phyloP scores from a whole-genome alignment of 306 rosid genomes.

The Sindora glabra region DNA sequence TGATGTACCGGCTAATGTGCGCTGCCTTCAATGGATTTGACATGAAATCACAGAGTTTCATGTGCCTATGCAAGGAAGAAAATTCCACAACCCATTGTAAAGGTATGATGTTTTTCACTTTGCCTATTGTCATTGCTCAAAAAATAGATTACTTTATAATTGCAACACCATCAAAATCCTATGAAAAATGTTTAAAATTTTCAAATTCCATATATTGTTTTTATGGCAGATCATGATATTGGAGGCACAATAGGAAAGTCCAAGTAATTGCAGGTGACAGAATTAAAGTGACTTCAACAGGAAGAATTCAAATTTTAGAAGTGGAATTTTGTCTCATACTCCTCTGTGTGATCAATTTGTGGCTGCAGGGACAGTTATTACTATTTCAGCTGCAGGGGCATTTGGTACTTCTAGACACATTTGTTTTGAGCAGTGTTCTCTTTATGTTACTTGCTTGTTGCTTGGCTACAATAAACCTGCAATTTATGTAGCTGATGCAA shows the following conservation, averaged over 20 bases:
- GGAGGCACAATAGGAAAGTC: conserved; percentile 36
- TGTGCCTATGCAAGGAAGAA: conserved; percentile 62
- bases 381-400: too few species aligned
- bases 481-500: too few species aligned
- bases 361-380: conserved; percentile 63
- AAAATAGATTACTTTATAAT: too few species aligned
- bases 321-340: background rate
- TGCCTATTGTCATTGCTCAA: too few species aligned
- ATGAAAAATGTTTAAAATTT: background rate
- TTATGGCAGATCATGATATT: conserved; percentile 53
- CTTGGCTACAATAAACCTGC: too few species aligned
- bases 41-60: conserved; percentile 34
- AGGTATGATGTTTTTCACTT: conserved; percentile 26
- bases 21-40: conserved; percentile 87
- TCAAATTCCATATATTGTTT: background rate
- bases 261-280: conserved; percentile 72
- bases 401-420: too few species aligned
- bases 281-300: background rate
- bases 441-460: too few species aligned
- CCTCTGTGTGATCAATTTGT: conserved; percentile 3
- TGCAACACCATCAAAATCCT: too few species aligned
- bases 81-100: conserved; percentile 75
- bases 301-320: background rate
- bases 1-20: conserved; percentile 65
- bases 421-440: too few species aligned